A percentile compares a stretch with the other conserved stretches of the same genome.
Evolutionary conservation across 306 rosid genomes (phyloP).

Genomic region (Cyamopsis tetragonoloba): DNA sequence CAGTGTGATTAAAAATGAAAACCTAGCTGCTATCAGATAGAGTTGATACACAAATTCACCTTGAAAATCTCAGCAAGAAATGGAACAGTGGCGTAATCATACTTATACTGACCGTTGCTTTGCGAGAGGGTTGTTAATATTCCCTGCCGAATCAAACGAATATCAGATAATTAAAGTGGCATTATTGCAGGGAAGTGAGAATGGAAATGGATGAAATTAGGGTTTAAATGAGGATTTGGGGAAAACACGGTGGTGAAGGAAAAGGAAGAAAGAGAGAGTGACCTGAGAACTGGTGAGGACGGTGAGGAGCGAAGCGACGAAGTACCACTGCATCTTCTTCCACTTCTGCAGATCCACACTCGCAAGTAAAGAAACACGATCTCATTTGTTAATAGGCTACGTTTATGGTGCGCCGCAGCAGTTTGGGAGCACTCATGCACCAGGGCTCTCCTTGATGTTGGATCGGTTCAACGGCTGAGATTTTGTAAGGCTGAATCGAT

Average conservation of each 20-base stretch:
- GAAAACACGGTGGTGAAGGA: not conserved
- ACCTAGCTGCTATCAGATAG: not conserved
- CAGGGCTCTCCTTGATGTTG: no score
- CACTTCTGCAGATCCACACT: constrained; percentile 24
- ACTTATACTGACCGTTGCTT: constrained; percentile 60
- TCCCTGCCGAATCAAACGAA: constrained; percentile 52
- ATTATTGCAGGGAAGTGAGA: not conserved
- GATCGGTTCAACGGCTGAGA: no score
- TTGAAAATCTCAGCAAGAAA: constrained; percentile 88
- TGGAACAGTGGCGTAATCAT: constrained; percentile 94
- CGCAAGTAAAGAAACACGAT: not conserved
- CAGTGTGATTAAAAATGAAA: constrained; percentile 1
- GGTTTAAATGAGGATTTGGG: not conserved
- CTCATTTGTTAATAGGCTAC: no score
- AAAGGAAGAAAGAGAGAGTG: not conserved
- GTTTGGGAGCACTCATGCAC: no score
- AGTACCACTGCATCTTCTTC: constrained; percentile 47
- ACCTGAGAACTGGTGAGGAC: constrained; percentile 53
- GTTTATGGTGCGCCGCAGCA: no score
- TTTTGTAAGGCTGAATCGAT: no score
- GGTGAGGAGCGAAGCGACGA: constrained; percentile 41
- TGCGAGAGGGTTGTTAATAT: constrained; percentile 85
- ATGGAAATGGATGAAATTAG: constrained; percentile 9
- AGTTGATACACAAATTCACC: constrained; percentile 36
- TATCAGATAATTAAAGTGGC: not conserved